Conservation (phyloP, 805 yeast species). For the Sungouiozyma intestinalis region DNA sequence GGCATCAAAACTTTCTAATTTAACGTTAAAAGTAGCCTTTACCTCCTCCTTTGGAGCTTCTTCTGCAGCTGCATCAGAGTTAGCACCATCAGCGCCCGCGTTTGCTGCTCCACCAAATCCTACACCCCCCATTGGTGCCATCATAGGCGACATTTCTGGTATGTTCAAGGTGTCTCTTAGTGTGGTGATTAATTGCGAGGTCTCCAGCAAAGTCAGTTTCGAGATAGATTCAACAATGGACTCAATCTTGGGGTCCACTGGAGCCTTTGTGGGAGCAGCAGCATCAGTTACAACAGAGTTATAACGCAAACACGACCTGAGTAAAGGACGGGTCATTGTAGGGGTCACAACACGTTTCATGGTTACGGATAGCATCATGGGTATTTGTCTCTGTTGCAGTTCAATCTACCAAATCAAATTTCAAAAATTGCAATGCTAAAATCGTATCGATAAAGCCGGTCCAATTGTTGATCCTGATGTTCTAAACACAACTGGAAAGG, state of each 20-base stretch:
- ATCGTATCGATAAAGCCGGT: no score
- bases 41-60: constrained; percentile 76
- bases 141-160: constrained; percentile 61
- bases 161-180: constrained; percentile 77
- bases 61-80: constrained; percentile 44
- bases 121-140: constrained; percentile 28
- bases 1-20: constrained; percentile 88
- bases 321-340: not conserved
- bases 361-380: not conserved
- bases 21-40: constrained; percentile 84
- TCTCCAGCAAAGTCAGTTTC: constrained; percentile 82
- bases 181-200: constrained; percentile 75
- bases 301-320: not conserved
- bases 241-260: constrained; percentile 77
- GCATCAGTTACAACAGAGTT: constrained; percentile 1
- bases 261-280: not conserved
- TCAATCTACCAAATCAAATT: no score
- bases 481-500: no score
- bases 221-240: constrained; percentile 86
- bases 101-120: constrained; percentile 39
- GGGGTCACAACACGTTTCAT: not conserved
- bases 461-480: no score
- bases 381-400: no score
- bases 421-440: no score
- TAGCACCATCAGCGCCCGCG: constrained; percentile 47